A percentile compares a stretch with the other conserved stretches of the same genome.
These are phyloP conservation scores for Teratosphaeria viscida DNA, from an alignment of 2,329 filamentous ascomycete species.

Conservation along the genomic window DNA sequence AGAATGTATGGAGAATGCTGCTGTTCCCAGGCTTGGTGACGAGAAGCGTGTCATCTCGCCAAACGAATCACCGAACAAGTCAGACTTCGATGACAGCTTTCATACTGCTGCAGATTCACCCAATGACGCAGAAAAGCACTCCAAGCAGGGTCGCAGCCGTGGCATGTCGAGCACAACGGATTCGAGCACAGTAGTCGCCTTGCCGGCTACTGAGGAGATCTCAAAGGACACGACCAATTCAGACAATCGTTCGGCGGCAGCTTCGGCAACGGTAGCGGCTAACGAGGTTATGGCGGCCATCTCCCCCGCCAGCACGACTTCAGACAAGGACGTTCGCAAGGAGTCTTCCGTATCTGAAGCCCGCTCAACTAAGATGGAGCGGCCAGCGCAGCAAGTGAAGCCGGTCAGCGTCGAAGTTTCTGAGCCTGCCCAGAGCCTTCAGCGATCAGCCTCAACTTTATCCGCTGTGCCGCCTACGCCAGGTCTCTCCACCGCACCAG, in stretches of 20 bases:
- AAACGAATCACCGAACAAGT: slow-evolving; percentile 1
- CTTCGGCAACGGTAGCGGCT: background rate
- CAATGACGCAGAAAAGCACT: background rate
- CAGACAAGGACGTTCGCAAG: background rate
- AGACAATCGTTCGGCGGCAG: background rate
- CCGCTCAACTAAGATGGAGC: background rate
- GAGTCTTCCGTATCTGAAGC: background rate
- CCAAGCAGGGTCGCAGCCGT: background rate
- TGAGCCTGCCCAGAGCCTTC: background rate
- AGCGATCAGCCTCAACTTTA: slow-evolving; percentile 8
- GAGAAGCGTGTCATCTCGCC: background rate
- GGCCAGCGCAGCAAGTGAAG: background rate
- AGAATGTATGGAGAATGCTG: no score
- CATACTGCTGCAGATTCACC: slow-evolving; percentile 21
- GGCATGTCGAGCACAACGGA: background rate
- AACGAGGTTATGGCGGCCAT: background rate
- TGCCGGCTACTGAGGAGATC: background rate
- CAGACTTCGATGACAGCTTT: slow-evolving; percentile 22
- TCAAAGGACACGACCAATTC: background rate
- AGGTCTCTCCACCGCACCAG: slow-evolving; percentile 15
- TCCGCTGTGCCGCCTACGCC: slow-evolving; percentile 8
- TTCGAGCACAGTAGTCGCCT: background rate
- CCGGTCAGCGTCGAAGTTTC: background rate
- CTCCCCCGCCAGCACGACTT: background rate
- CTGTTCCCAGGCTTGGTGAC: background rate